A percentile compares a stretch with the other conserved stretches of the same genome.
These are phyloP conservation scores for Celoporthe dispersa DNA, from an alignment of 2,329 filamentous ascomycete species.

Conservation along the genomic window DNA sequence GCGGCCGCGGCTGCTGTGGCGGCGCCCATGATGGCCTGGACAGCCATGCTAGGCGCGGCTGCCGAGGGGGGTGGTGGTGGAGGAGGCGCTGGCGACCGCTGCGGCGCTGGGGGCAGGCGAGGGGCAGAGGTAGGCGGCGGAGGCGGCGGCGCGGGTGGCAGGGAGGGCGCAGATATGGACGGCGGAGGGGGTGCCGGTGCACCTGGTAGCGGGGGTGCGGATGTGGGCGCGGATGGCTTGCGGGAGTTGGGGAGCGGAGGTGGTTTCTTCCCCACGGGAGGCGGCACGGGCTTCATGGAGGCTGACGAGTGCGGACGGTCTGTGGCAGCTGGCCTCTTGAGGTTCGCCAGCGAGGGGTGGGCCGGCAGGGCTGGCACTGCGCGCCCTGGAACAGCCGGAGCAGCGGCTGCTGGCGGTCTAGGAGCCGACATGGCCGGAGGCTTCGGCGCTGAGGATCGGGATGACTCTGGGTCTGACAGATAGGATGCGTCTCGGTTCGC, in stretches of 20 bases:
- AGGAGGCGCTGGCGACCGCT: constrained; percentile 1
- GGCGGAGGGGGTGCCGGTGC: constrained; percentile 44
- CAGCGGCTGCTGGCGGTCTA: constrained; percentile 61
- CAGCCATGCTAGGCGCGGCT: constrained; percentile 42
- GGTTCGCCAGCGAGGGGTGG: constrained; percentile 60
- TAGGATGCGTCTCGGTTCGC: constrained; percentile 74
- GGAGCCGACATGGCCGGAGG: constrained; percentile 59
- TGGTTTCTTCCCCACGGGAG: constrained; percentile 77
- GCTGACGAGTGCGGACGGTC: constrained; percentile 64
- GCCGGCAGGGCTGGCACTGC: constrained; percentile 54
- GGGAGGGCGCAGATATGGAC: constrained; percentile 45
- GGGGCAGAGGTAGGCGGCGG: constrained; percentile 45
- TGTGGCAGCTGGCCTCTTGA: constrained; percentile 59
- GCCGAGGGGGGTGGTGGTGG: constrained; percentile 36
- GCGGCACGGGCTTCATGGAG: constrained; percentile 72
- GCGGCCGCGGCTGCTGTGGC: constrained; percentile 36
- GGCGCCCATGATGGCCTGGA: constrained; percentile 47
- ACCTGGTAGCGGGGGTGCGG: constrained; percentile 39
- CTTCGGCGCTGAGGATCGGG: constrained; percentile 54
- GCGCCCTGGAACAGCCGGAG: constrained; percentile 63
- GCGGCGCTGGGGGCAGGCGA: constrained; percentile 36
- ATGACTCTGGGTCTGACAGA: constrained; percentile 76
- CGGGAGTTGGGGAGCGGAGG: constrained; percentile 65
- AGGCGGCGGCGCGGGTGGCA: constrained; percentile 50
- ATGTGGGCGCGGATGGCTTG: constrained; percentile 55